Conservation (phyloP, 2,329 filamentous ascomycete genomes). For the Aspergillus fischeri region DNA sequence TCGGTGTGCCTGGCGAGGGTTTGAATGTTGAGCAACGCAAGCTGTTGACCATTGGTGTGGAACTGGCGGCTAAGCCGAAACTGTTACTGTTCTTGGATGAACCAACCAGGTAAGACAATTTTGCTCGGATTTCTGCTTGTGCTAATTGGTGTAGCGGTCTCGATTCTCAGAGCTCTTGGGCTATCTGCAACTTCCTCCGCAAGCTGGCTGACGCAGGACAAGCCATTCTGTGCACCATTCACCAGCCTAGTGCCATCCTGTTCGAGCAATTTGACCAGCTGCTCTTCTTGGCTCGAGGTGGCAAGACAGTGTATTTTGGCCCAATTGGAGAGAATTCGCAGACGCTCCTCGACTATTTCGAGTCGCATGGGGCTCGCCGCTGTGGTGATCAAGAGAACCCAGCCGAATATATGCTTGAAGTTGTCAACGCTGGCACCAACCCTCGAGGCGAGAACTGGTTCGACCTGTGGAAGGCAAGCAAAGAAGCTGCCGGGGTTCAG, state of each 20-base stretch:
- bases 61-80: constrained; percentile 83
- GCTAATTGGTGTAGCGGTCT: constrained; percentile 57
- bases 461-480: constrained; percentile 56
- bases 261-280: constrained; percentile 74
- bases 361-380: constrained; percentile 53
- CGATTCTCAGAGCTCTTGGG: constrained; percentile 86
- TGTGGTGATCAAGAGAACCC: constrained; percentile 63
- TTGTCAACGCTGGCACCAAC: constrained; percentile 45
- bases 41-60: constrained; percentile 85
- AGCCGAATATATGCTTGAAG: constrained; percentile 66
- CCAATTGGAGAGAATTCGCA: constrained; percentile 57
- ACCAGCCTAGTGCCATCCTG: constrained; percentile 85
- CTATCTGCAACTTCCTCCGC: constrained; percentile 76
- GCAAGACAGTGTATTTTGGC: constrained; percentile 65
- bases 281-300: constrained; percentile 60
- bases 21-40: constrained; percentile 60
- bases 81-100: constrained; percentile 87
- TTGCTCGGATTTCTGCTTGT: background rate
- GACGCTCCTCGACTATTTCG: constrained; percentile 61
- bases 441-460: constrained; percentile 52
- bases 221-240: constrained; percentile 87
- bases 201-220: constrained; percentile 83
- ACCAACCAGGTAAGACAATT: constrained; percentile 58
- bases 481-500: constrained; percentile 52
- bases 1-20: constrained; percentile 80